Percentiles rank a stretch among this genome's conserved stretches.
phyloP scores from a whole-genome alignment of 2,329 filamentous ascomycete species.

The Alternaria gansuensis region DNA sequence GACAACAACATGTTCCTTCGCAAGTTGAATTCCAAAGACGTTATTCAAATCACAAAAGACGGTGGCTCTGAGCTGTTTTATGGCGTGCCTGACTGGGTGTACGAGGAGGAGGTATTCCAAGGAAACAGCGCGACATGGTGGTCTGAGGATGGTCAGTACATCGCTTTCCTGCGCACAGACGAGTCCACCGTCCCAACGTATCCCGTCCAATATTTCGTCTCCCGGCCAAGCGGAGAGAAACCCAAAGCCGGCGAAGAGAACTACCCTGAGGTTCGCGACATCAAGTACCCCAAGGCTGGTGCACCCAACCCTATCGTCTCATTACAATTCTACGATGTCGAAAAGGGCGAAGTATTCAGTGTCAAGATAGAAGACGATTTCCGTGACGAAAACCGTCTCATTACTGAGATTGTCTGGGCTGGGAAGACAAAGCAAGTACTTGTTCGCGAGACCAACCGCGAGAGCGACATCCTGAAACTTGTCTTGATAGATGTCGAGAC shows the following conservation, averaged over 20 bases:
- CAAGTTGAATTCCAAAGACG: slow-evolving; percentile 66
- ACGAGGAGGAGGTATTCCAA: slow-evolving; percentile 84
- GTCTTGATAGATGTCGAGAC: slow-evolving; percentile 81
- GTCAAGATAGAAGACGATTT: slow-evolving; percentile 83
- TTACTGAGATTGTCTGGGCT: slow-evolving; percentile 93
- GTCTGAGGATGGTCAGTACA: slow-evolving; percentile 86
- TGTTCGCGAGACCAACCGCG: slow-evolving; percentile 90
- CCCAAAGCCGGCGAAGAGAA: slow-evolving; percentile 77
- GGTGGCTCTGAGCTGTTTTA: slow-evolving; percentile 92
- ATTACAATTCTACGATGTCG: slow-evolving; percentile 86
- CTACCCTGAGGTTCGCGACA: slow-evolving; percentile 88
- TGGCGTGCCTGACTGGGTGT: slow-evolving; percentile 97
- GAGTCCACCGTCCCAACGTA: slow-evolving; percentile 92
- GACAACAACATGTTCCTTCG: slow-evolving; percentile 91
- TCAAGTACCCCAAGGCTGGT: slow-evolving; percentile 98
- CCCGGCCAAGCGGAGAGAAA: slow-evolving; percentile 77
- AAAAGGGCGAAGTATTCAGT: slow-evolving; percentile 77
- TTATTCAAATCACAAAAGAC: slow-evolving; percentile 81
- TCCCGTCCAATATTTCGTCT: slow-evolving; percentile 91
- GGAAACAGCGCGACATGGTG: slow-evolving; percentile 92
- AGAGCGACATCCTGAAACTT: slow-evolving; percentile 89
- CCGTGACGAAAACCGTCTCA: slow-evolving; percentile 80
- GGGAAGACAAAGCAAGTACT: slow-evolving; percentile 76
- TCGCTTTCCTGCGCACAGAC: slow-evolving; percentile 93
- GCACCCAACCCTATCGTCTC: slow-evolving; percentile 91